Percentiles rank a stretch among this genome's conserved stretches.
These are phyloP conservation scores for Zhuliangozyma parablackwelliae DNA, from an alignment of 1,139 yeast species.

Conservation along the genomic window DNA sequence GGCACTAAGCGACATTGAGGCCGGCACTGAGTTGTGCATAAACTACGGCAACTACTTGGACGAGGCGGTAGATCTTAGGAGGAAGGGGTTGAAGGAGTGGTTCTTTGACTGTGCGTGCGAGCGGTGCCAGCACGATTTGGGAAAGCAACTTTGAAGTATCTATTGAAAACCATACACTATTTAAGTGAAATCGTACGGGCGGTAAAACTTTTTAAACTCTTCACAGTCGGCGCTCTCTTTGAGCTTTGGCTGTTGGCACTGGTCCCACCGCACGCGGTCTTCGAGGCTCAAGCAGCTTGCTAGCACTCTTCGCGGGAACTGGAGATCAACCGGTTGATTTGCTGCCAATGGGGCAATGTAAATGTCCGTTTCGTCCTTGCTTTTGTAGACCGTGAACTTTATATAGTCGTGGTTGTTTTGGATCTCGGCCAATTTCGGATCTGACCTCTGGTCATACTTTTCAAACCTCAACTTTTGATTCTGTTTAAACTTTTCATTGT, in stretches of 20 bases:
- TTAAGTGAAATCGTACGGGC: constrained; percentile 39
- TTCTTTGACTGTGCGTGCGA: constrained; percentile 56
- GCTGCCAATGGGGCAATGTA: constrained; percentile 24
- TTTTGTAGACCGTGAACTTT: constrained; percentile 28
- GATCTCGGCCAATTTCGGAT: constrained; percentile 18
- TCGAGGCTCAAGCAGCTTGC: constrained; percentile 58
- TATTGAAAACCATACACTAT: no score
- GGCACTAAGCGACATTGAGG: constrained; percentile 24
- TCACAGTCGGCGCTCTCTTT: constrained; percentile 63
- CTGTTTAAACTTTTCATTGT: constrained; percentile 45
- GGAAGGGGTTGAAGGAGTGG: constrained; percentile 49
- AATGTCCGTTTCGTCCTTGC: constrained; percentile 11
- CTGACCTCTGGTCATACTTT: constrained; percentile 20
- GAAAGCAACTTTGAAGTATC: no score
- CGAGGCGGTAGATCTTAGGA: constrained; percentile 40
- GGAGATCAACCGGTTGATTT: constrained; percentile 51
- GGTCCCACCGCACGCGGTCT: constrained; percentile 68
- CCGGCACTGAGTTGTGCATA: constrained; percentile 55
- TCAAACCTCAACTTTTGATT: constrained; percentile 43
- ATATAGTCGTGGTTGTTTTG: constrained; percentile 38
- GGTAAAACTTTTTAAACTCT: constrained; percentile 48
- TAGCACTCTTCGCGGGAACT: constrained; percentile 73
- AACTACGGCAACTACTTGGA: constrained; percentile 54
- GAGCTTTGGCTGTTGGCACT: constrained; percentile 55
- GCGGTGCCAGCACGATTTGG: constrained; percentile 28